Base-by-base conservation (phyloP, 2,329 filamentous ascomycete species). In the Colletotrichum sp. region DNA sequence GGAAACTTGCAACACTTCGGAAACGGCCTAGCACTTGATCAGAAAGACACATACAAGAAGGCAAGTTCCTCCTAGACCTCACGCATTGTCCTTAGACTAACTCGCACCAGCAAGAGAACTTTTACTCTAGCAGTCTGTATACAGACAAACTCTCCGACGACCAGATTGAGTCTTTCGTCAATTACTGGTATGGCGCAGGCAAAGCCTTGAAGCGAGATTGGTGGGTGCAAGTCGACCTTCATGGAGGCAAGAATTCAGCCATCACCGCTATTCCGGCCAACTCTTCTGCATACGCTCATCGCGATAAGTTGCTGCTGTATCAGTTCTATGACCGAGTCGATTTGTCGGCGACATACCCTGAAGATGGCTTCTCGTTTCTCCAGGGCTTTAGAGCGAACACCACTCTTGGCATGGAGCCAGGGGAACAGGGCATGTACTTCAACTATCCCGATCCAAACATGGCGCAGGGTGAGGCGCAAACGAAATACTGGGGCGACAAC, bases 221-320 rank as follows among this genome's bases (percentile, higher is more conserved):
- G 82, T 84, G 79, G 77, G 78, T 84, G 64, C 83, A 83, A 70
- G 80, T 84, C 26, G 83, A 84, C 76, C 69, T 82, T 44, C 81
- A 83, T 68, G 83, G 83, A n/a, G 83, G 83, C 44, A 76, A 80
- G 36, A 84, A 85, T 76, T 86, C 85, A 0, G 84, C 82, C 72
- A 80, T 88, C 44, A 76, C 83, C 2, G 76, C 81, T 0, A 66
- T 82, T 2, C 24, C 77, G 0, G 70, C 76, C 1, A 30, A 79
- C 8, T 79, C 79, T 5, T 83, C 85, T 3, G 81, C 86, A 1
- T 88, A 85, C 78, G 80, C 82, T 0, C 85, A 87, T 77, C 85
- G 85, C 24, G 81, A 86, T 69, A 85, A 87, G 78, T 85, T 90
- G n/a, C 84, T 89, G 3, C 87, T 91, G 4, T 89, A 87, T 59